Evolutionary conservation across 139 green algal species (phyloP).

Genomic region (Micractinium conductrix): DNA sequence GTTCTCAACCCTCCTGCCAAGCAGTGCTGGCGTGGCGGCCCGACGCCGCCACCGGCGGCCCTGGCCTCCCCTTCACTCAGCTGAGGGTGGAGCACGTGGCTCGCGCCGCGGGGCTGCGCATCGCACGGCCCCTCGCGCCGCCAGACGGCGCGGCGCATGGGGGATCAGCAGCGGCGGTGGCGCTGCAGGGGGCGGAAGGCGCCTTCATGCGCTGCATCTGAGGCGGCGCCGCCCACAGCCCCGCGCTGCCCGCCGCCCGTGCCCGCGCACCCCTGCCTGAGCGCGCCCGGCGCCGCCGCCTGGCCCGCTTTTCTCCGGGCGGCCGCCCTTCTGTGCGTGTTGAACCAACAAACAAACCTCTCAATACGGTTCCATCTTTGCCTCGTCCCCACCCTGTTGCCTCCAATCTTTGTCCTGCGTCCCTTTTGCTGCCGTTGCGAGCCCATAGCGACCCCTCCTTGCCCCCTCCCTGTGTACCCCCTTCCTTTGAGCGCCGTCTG

Average conservation of each 20-base stretch:
- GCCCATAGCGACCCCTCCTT: no score
- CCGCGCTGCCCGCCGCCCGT: not conserved
- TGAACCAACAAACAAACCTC: no score
- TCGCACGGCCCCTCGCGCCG: not conserved
- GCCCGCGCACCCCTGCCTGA: not conserved
- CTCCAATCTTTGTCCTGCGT: no score
- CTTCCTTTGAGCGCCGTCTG: no score
- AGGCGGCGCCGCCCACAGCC: not conserved
- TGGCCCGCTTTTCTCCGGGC: no score
- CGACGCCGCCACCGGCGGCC: conserved; percentile 17
- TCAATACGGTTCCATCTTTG: no score
- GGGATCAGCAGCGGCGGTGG: not conserved
- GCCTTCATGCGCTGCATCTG: not conserved
- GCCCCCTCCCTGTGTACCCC: no score
- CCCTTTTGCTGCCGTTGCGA: no score
- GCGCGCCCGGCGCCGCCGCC: no score
- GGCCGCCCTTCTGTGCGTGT: no score
- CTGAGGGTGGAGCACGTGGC: conserved; percentile 18
- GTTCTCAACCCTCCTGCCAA: no score
- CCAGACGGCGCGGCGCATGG: not conserved
- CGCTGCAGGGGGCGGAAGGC: not conserved
- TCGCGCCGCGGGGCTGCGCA: not conserved
- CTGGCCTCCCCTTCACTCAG: conserved; percentile 2
- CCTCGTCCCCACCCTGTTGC: no score
- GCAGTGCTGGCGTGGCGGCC: conserved; percentile 4